Evolutionary conservation across 345 rosid genomes (phyloP).

Genomic region (Aquilaria yunnanensis): DNA sequence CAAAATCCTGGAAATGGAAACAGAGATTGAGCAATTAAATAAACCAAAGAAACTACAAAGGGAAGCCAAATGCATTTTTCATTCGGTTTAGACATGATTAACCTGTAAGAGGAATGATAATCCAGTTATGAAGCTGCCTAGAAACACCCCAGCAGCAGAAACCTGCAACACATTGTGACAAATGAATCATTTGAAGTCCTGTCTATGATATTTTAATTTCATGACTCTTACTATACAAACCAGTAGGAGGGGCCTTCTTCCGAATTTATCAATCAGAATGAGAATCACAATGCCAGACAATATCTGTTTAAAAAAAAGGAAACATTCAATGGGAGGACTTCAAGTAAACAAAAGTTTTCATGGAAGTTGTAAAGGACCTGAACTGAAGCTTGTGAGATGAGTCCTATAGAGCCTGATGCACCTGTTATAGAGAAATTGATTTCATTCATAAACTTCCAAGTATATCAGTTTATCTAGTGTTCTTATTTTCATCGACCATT

Average conservation of each 20-base stretch:
- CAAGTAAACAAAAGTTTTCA: not conserved
- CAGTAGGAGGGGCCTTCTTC: conserved; percentile 35
- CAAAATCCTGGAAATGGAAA: not conserved
- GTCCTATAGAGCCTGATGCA: not conserved
- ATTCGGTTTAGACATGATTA: not conserved
- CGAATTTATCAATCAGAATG: not conserved
- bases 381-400: not conserved
- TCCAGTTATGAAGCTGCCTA: conserved; percentile 20
- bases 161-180: conserved; percentile 13
- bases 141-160: conserved; percentile 31
- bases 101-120: conserved; percentile 29
- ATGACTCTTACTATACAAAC: conserved; percentile 15
- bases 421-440: not conserved
- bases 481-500: not conserved
- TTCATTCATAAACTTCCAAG: too few relatives aligned
- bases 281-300: conserved; percentile 5
- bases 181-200: not conserved
- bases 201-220: not conserved
- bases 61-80: not conserved
- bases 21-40: not conserved
- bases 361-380: not conserved
- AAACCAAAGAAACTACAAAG: not conserved
- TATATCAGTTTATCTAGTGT: too few relatives aligned
- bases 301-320: not conserved
- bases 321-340: too few relatives aligned